Evolutionary conservation across 352 stramenopile genomes (phyloP), one percentile per base, ranked within the genome.

Genomic region (Phytopythium ostracodes): DNA sequence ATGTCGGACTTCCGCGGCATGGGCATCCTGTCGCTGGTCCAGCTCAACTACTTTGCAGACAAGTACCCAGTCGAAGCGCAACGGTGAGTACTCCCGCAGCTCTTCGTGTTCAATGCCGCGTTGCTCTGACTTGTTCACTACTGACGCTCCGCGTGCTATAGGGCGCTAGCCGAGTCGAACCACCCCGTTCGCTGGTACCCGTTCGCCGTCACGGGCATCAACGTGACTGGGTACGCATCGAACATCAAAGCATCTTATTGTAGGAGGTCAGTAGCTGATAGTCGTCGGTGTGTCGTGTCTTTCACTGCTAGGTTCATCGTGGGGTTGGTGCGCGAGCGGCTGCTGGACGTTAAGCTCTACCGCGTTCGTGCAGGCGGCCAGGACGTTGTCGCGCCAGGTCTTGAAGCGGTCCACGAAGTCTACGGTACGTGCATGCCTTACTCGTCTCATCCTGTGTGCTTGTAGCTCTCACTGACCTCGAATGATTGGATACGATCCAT

Each of bases 1-100:
- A 93, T 88, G 80, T 92, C 87, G 49, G 87, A 95, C 59, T 95
- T 95, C 65, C 67, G 86, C 56, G 77, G 87, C 60, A 95, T 95
- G 87, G 87, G 87, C 8, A 35, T 94, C 33, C 66, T 95, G 10
- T 92, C 87, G 27, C 67, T 95, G 29, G 51, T 85, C 6, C 87
- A 95, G 64, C 77, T 95, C 25, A 68, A 83, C 35, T 81, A 92
- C 62, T 95, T 93, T 61, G 83, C 82, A 22, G 74, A 76, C 38
- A 76, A 81, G 51, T 95, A 91, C 64, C 77, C 77, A 12, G 72
- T 89, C 14, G 87, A 95, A 76, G 82, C 87, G 10, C 73, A 89
- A 64, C 56, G 62, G 87, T 95, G 64, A 31, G 29, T 49, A n/a
- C 29, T 53, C 33, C 2, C 6, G 9, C 44, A 10, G 25, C 10